Evolutionary conservation across 495 filamentous ascomycete species (phyloP), one percentile per base, ranked within the genome.

Genomic region (Daldinia grandis): DNA sequence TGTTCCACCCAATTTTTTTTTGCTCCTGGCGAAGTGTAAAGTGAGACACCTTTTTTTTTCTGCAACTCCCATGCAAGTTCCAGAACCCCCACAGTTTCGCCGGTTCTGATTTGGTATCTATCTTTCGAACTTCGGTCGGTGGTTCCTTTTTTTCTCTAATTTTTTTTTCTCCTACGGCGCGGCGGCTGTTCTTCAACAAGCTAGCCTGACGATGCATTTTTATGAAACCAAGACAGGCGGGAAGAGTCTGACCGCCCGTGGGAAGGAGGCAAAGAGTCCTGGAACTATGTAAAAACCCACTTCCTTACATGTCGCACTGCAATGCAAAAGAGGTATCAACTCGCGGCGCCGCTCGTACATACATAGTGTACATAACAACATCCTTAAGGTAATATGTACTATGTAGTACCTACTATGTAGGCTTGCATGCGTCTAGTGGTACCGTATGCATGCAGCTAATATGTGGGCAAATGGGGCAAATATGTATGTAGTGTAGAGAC

Each of bases 21-120:
- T 53, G 38, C 33, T 56, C 56, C 37, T 64, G 58, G 56, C 44
- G 49, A 64, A 68, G 49, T 47, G 27, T 68, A 64, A 33, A 67
- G 35, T 68, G 56, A 72, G 69, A 72, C 69, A 72, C 69, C 65
- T 68, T 68, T 60, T 53, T 60, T 55, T 28, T 47, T 19, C 8
- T 17, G 2, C 42, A 17, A 47, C 42, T 3, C 17, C 70, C 56
- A 72, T 61, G 50, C 61, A 62, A 53, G 25, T 61, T 15, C 19
- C 53, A 55, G 30, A 62, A 51, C 17, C 64, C 70, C 64, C 70
- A 68, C 64, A 56, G 8, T 60, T 72, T 67, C n/a, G 37, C 30
- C 42, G 17, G 28, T 59, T 69, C 44, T 73, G 54, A 73, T 73
- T 73, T 57, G 62, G 42, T 72, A 58, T 44, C 25, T 35, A 58